Percentiles rank a stretch among this genome's conserved stretches.
These are phyloP conservation scores for Heterobasidion irregulare DNA, from an alignment of 1,284 basidiomycete genomes.

Conservation along the genomic window DNA sequence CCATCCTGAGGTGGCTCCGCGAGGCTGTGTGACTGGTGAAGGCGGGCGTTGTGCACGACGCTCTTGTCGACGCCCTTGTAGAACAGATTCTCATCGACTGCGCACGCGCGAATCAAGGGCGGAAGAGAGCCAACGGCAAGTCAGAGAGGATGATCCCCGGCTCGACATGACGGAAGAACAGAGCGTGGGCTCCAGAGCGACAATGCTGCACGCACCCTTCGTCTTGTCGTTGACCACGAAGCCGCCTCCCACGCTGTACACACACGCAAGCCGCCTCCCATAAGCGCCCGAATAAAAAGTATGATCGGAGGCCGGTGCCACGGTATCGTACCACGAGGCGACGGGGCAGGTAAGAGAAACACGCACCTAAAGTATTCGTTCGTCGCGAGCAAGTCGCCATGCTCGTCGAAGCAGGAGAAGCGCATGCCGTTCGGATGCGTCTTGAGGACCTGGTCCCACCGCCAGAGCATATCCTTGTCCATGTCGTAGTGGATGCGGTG, in stretches of 20 bases:
- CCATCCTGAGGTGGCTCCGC: slow-evolving; percentile 25
- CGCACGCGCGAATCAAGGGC: slow-evolving; percentile 3
- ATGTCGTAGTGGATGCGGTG: slow-evolving; percentile 79
- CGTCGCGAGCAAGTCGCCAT: slow-evolving; percentile 85
- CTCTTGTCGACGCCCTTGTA: slow-evolving; percentile 92
- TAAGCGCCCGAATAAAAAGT: background rate
- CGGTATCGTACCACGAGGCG: too few relatives aligned
- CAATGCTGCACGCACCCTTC: slow-evolving; percentile 40
- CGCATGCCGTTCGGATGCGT: slow-evolving; percentile 89
- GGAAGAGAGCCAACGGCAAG: too few relatives aligned
- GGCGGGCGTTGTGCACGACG: slow-evolving; percentile 69
- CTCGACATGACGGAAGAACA: background rate
- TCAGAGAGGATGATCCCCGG: background rate
- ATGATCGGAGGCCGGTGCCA: background rate
- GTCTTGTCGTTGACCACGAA: slow-evolving; percentile 90
- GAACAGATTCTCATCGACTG: slow-evolving; percentile 90
- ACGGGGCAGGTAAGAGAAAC: too few relatives aligned
- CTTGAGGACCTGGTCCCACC: slow-evolving; percentile 75
- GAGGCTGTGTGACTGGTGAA: slow-evolving; percentile 59
- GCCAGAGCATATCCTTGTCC: slow-evolving; percentile 88
- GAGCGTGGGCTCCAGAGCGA: background rate
- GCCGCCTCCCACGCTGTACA: slow-evolving; percentile 72
- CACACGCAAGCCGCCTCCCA: background rate
- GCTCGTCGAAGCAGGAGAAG: slow-evolving; percentile 77
- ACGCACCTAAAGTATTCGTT: slow-evolving; percentile 86